Conservation (phyloP, 805 yeast genomes). For the Torulaspora microellipsoides region DNA sequence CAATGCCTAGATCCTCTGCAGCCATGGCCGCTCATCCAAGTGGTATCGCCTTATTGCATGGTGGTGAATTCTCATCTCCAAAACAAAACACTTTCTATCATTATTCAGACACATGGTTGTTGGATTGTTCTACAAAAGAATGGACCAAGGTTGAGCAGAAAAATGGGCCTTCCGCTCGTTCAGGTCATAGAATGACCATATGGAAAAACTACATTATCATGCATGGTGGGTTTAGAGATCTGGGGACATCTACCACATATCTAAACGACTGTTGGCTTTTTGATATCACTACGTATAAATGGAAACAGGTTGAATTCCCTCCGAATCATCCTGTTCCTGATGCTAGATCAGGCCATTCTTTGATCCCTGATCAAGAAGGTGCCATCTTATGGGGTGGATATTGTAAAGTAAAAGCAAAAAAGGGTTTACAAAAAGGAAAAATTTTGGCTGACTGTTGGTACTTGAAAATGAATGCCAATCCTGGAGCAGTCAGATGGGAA, state of each 20-base stretch:
- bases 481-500: constrained; percentile 74
- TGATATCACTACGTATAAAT: constrained; percentile 82
- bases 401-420: constrained; percentile 84
- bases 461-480: constrained; percentile 79
- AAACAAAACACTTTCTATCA: constrained; percentile 94
- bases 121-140: constrained; percentile 78
- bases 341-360: constrained; percentile 88
- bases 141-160: constrained; percentile 84
- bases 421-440: constrained; percentile 87
- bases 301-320: constrained; percentile 88
- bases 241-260: constrained; percentile 79
- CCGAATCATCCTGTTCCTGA: constrained; percentile 78
- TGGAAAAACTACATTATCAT: constrained; percentile 89
- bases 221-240: constrained; percentile 90
- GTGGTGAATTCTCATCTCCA: constrained; percentile 96
- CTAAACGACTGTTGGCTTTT: constrained; percentile 86
- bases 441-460: constrained; percentile 83
- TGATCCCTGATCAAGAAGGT: constrained; percentile 75
- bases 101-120: constrained; percentile 92
- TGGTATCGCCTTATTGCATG: constrained; percentile 80
- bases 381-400: constrained; percentile 90
- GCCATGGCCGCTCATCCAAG: constrained; percentile 91
- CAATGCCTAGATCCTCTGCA: constrained; percentile 90
- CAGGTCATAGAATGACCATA: constrained; percentile 84
- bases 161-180: constrained; percentile 75